phyloP scores from a whole-genome alignment of 352 stramenopile genomes.

The Globisporangium heterothallicum region DNA sequence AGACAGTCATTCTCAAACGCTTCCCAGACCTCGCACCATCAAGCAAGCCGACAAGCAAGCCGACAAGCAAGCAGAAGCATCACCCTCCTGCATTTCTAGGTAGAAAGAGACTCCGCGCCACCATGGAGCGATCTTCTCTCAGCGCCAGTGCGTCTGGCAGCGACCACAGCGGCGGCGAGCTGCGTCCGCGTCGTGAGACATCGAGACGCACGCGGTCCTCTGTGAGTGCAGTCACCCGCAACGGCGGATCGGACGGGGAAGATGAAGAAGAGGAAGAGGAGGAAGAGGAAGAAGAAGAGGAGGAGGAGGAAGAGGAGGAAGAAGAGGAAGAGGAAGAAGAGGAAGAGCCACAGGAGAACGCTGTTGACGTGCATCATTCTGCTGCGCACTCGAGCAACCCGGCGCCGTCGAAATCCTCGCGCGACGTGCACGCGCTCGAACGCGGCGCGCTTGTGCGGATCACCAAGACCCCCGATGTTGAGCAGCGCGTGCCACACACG shows the following conservation, averaged over 20 bases:
- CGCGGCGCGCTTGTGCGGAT: slow-evolving; percentile 66
- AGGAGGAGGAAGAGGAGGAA: slow-evolving; percentile 34
- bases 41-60: too few relatives aligned
- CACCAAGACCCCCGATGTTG: slow-evolving; percentile 65
- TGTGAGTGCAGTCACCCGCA: slow-evolving; percentile 25
- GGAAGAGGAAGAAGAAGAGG: slow-evolving; percentile 44
- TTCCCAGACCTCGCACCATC: too few relatives aligned
- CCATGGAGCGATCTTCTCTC: slow-evolving; percentile 5
- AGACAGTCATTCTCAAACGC: slow-evolving; percentile 8
- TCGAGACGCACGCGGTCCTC: slow-evolving; percentile 35
- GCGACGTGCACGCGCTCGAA: slow-evolving; percentile 51
- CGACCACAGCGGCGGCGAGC: slow-evolving; percentile 8
- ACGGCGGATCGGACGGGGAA: slow-evolving; percentile 22
- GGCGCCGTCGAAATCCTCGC: slow-evolving; percentile 6
- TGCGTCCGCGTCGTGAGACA: slow-evolving; percentile 29
- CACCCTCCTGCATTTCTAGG: too few relatives aligned
- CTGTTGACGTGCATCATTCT: slow-evolving; percentile 2
- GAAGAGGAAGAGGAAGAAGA: slow-evolving; percentile 45
- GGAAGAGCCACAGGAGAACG: slow-evolving; percentile 20
- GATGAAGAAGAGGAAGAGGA: slow-evolving; percentile 50
- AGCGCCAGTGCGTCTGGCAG: background rate
- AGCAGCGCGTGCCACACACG: slow-evolving; percentile 79
- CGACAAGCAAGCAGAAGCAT: too few relatives aligned
- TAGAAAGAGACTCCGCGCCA: too few relatives aligned
- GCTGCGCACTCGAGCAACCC: background rate